Base-by-base conservation (phyloP, 73 alveolate species). In the Symbiodinium natans region DNA sequence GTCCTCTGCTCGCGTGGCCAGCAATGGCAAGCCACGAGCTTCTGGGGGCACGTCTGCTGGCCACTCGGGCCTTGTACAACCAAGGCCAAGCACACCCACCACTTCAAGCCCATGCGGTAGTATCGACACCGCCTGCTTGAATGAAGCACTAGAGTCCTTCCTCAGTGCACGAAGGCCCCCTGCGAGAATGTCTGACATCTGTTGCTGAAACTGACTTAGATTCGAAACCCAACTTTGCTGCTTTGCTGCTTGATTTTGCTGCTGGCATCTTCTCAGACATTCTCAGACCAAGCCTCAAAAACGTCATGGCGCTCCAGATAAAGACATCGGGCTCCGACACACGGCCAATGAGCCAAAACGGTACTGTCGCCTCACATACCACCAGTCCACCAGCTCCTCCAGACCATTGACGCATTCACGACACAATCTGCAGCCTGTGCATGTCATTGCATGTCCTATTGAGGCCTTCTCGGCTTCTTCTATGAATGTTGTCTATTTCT, bases 1-100 rank as follows among this genome's bases (percentile, higher is more conserved):
- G 13, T 63, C 80, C 80, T 63, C 80, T 63, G 80, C 80, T 27
- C 80, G 80, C 19, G 80, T 63, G 11, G 80, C 80, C 80, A 63
- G 80, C 33, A 63, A 6, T 21, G 23, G 71, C 80, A 63, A 63
- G 29, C 80, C 80, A 63, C 36, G 80, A 29, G 80, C 80, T 25
- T 21, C 36, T 36, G 29, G 38, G 36, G 77, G 34, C 15, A 63
- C 33, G 36, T 63, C 80, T 25, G 8, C 2, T 9, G 80, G 80
- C 80, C 80, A 63, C 80, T 63, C 80, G 9, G 80, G 80, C 80
- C 27, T 63, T 13, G 40, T 23, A 23, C 5, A 13, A 1, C 36
- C 33, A 19, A 19, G 31, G 74, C 80, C 19, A 36, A 63, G 80
- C 80, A 63, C 80, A 9, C 80, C 80, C 33, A 63, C 36, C 2